Conservation (phyloP, 768 basidiomycete genomes). For the Trametes villosa region DNA sequence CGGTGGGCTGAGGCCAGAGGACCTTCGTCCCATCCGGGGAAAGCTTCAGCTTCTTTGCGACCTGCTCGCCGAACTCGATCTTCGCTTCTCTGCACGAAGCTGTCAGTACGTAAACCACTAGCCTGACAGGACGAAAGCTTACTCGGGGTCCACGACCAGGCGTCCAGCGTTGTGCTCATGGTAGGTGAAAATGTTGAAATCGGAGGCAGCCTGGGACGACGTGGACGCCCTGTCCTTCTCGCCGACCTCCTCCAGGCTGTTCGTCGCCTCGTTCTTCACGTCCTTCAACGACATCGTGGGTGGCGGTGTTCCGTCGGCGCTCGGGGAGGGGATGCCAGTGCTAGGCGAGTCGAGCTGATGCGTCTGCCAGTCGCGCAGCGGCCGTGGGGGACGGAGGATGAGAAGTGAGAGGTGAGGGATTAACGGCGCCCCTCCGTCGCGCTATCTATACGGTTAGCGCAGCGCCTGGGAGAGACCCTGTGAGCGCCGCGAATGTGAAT, state of each 20-base stretch:
- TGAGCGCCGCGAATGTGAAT: neutral
- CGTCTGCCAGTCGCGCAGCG: neutral
- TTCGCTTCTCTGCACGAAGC: constrained; percentile 54
- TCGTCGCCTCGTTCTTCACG: constrained; percentile 10
- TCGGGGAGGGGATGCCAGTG: neutral
- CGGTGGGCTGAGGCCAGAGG: constrained; percentile 72
- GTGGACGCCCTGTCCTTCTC: constrained; percentile 3
- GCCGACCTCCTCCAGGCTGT: constrained; percentile 11
- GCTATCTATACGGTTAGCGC: constrained; percentile 9
- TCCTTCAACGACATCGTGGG: constrained; percentile 4
- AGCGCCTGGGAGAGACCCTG: constrained; percentile 8
- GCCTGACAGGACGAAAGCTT: constrained; percentile 18
- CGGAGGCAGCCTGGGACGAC: constrained; percentile 9
- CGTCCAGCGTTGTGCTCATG: constrained; percentile 62
- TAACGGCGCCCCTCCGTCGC: neutral
- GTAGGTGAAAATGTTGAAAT: constrained; percentile 43
- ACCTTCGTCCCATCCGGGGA: constrained; percentile 59
- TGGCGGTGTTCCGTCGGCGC: neutral
- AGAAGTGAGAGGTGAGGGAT: neutral
- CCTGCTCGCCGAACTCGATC: constrained; percentile 59
- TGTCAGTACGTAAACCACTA: neutral
- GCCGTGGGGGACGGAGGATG: constrained; percentile 1
- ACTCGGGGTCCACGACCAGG: constrained; percentile 66
- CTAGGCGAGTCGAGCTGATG: neutral
- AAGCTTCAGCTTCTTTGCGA: constrained; percentile 61